phyloP scores from a whole-genome alignment of 2,329 filamentous ascomycete species.

The Aspergillus tubingensis region DNA sequence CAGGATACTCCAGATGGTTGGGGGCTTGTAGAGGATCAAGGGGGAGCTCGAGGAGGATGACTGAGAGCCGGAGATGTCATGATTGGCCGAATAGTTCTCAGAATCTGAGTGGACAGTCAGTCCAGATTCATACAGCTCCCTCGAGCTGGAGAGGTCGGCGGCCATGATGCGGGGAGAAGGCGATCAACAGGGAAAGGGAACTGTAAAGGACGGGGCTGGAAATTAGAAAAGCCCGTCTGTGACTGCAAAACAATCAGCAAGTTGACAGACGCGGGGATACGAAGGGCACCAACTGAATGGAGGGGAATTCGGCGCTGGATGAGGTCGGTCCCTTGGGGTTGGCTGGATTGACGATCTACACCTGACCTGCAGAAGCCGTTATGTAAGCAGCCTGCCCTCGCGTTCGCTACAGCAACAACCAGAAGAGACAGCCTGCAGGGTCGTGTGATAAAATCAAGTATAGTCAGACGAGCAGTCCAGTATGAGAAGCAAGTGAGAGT shows the following conservation, averaged over 20 bases:
- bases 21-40: constrained; percentile 74
- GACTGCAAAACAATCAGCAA: background rate
- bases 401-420: background rate
- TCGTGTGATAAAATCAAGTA: background rate
- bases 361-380: constrained; percentile 14
- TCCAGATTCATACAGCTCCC: constrained; percentile 46
- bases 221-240: background rate
- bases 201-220: background rate
- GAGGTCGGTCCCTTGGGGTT: constrained; percentile 3
- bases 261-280: background rate
- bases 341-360: constrained; percentile 8
- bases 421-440: background rate
- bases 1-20: constrained; percentile 81
- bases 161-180: constrained; percentile 30
- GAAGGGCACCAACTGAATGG: background rate
- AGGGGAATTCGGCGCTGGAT: background rate
- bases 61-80: constrained; percentile 35
- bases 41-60: constrained; percentile 41
- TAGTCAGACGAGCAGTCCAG: background rate
- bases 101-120: constrained; percentile 52
- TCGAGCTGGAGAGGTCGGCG: constrained; percentile 33
- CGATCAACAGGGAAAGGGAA: background rate
- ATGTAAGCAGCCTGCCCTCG: constrained; percentile 17
- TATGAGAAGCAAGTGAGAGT: background rate
- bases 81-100: constrained; percentile 49